Percentiles rank a stretch among this genome's conserved stretches.
These are phyloP conservation scores for Backusella westeae DNA, from an alignment of 192 early-diverging fungal species.

Conservation along the genomic window DNA sequence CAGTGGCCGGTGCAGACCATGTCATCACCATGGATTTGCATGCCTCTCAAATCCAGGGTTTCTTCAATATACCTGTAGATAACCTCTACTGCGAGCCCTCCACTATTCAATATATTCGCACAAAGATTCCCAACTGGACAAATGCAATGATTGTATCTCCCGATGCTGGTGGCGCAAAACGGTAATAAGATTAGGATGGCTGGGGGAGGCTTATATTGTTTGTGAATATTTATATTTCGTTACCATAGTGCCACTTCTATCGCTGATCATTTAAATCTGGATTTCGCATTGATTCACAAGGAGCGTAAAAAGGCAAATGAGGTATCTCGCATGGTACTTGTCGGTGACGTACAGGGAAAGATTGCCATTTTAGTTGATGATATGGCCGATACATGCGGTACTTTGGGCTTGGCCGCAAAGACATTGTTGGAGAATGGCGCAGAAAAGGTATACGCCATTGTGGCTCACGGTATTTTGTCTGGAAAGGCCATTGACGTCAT, in stretches of 20 bases:
- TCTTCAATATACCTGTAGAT: conserved; percentile 92
- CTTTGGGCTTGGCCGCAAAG: conserved; percentile 83
- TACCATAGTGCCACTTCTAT: conserved; percentile 78
- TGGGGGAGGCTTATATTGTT: neutral
- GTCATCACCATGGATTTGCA: conserved; percentile 64
- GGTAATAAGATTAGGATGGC: conserved; percentile 39
- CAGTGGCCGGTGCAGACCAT: conserved; percentile 54
- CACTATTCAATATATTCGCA: conserved; percentile 80
- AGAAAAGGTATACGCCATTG: conserved; percentile 85
- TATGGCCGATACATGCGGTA: conserved; percentile 95
- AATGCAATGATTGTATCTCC: conserved; percentile 86
- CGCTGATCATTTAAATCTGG: conserved; percentile 87
- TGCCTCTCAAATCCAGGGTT: conserved; percentile 92
- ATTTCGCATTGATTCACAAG: conserved; percentile 98
- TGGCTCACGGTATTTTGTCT: conserved; percentile 90
- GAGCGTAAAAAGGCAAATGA: conserved; percentile 91
- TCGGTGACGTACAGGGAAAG: conserved; percentile 89
- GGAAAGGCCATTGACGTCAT: conserved; percentile 90
- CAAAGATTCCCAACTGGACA: conserved; percentile 63
- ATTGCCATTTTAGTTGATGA: conserved; percentile 94
- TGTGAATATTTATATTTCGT: neutral
- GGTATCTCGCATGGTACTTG: conserved; percentile 89
- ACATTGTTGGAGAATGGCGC: conserved; percentile 88
- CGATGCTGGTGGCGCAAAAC: conserved; percentile 94
- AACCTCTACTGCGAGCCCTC: conserved; percentile 91